A percentile compares a stretch with the other conserved stretches of the same genome.
These are phyloP conservation scores for Linderniella brevidens DNA, from an alignment of 257 asterid species.

Conservation along the genomic window DNA sequence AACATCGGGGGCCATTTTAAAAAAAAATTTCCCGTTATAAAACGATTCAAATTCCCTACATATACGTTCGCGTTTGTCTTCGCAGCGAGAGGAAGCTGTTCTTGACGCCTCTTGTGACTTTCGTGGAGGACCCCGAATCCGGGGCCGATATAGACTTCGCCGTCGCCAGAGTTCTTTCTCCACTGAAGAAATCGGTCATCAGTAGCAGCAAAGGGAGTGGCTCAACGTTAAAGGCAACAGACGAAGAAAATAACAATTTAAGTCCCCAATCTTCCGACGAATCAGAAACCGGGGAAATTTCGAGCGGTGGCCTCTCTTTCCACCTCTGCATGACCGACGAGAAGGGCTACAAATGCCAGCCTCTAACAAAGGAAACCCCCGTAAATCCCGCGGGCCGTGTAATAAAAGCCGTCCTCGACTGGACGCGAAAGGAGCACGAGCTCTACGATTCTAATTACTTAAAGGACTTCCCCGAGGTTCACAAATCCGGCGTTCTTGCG, in stretches of 20 bases:
- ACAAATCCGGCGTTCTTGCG: slow-evolving; percentile 52
- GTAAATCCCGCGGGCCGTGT: slow-evolving; percentile 29
- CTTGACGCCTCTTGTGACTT: slow-evolving; percentile 74
- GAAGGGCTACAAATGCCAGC: slow-evolving; percentile 39
- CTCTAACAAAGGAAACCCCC: slow-evolving; percentile 46
- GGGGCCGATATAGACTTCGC: slow-evolving; percentile 62
- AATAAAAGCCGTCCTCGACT: slow-evolving; percentile 52
- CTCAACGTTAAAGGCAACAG: slow-evolving; percentile 20
- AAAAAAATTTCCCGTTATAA: too few species aligned
- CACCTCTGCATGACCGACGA: slow-evolving; percentile 59
- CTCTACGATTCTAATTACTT: slow-evolving; percentile 54
- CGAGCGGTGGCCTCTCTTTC: slow-evolving; percentile 43
- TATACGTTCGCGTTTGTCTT: too few species aligned
- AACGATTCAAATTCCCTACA: too few species aligned
- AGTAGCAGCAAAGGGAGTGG: slow-evolving; percentile 19
- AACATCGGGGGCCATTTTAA: too few species aligned
- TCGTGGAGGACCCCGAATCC: slow-evolving; percentile 56
- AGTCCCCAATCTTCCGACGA: slow-evolving; percentile 20
- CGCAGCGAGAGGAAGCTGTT: slow-evolving; percentile 72
- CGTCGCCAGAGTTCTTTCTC: slow-evolving; percentile 44
- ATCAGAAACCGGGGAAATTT: slow-evolving; percentile 29
- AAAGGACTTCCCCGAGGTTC: slow-evolving; percentile 76
- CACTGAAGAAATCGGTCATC: slow-evolving; percentile 34
- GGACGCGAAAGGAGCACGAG: slow-evolving; percentile 63
- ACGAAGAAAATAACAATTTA: slow-evolving; percentile 15